A percentile compares a stretch with the other conserved stretches of the same genome.
These are phyloP conservation scores for Salix udensis DNA, from an alignment of 345 rosid genomes.

Conservation along the genomic window DNA sequence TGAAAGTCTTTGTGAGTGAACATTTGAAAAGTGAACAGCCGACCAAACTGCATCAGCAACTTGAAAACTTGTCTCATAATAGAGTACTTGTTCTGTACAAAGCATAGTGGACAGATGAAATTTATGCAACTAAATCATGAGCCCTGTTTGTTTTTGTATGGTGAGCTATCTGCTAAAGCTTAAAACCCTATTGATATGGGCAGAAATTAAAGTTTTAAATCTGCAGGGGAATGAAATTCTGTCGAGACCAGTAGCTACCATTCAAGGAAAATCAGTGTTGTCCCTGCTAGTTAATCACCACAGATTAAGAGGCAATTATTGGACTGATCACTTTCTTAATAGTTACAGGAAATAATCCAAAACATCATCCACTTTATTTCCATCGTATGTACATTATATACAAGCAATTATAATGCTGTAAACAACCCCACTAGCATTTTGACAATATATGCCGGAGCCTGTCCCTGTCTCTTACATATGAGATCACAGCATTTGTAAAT, in stretches of 20 bases:
- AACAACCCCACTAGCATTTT: constrained; percentile 15
- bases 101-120: no score
- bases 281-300: neutral
- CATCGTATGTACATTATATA: constrained; percentile 20
- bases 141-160: neutral
- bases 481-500: constrained; percentile 16
- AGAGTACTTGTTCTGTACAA: no score
- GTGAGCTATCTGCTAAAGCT: neutral
- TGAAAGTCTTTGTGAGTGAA: neutral
- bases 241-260: neutral
- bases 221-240: neutral
- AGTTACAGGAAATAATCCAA: neutral
- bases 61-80: neutral
- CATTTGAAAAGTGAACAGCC: neutral
- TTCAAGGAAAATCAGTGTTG: neutral
- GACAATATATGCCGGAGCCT: constrained; percentile 9
- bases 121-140: no score
- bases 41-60: neutral
- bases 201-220: neutral
- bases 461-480: constrained; percentile 25
- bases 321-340: neutral
- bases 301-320: neutral
- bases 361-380: constrained; percentile 15
- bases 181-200: neutral
- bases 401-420: constrained; percentile 5